Evolutionary conservation across 495 filamentous ascomycete genomes (phyloP).

Genomic region (Aspergillus homomorphus): DNA sequence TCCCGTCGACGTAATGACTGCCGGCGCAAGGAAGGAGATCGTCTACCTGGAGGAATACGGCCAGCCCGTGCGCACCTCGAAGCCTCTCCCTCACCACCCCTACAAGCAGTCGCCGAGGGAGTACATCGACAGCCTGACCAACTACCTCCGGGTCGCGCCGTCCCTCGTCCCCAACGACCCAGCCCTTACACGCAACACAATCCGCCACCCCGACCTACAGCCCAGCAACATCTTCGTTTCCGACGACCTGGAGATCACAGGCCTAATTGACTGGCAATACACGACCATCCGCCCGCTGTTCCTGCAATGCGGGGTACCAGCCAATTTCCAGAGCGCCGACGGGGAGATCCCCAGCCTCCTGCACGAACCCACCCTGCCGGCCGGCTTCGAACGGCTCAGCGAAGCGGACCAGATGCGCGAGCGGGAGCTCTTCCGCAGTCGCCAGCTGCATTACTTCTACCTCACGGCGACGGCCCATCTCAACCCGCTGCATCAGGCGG

Average conservation of each 20-base stretch:
- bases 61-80: constrained; percentile 24
- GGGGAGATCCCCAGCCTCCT: constrained; percentile 25
- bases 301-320: constrained; percentile 27
- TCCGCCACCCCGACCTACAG: constrained; percentile 26
- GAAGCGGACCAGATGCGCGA: constrained; percentile 15
- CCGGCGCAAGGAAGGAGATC: constrained; percentile 22
- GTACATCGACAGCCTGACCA: constrained; percentile 16
- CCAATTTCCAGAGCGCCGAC: constrained; percentile 32
- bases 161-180: constrained; percentile 16
- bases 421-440: constrained; percentile 23
- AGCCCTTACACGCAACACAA: constrained; percentile 19
- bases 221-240: constrained; percentile 30
- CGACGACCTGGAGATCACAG: constrained; percentile 22
- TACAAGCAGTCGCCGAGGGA: constrained; percentile 12
- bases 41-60: constrained; percentile 23
- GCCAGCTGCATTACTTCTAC: constrained; percentile 26
- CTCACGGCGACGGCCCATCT: constrained; percentile 23
- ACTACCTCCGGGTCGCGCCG: constrained; percentile 24
- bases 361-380: constrained; percentile 22
- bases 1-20: constrained; percentile 16
- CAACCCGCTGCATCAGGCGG: constrained; percentile 28
- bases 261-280: constrained; percentile 36
- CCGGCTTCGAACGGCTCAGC: constrained; percentile 21
- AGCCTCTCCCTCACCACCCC: constrained; percentile 21
- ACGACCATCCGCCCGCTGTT: constrained; percentile 26